Evolutionary conservation across 768 basidiomycete species (phyloP), one percentile per base, ranked within the genome.

Genomic region (Serpula lacrymans): DNA sequence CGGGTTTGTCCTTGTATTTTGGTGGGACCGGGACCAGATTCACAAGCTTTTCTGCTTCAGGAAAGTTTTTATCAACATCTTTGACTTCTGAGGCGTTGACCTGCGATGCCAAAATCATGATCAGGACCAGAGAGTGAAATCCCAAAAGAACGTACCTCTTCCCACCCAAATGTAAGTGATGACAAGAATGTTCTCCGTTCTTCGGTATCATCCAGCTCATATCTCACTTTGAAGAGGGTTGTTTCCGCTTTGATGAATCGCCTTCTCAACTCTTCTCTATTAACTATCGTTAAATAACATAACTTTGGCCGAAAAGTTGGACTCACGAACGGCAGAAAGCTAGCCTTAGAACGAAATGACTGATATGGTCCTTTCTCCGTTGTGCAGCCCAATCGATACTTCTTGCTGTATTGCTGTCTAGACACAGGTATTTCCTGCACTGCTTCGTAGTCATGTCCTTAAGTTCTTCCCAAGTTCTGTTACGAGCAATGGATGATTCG

Each of bases 251-350:
- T 90, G 42, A 96, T 71, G 57, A 95, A 99, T 35, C 94, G 75
- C 29, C 80, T 70, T 42, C 94, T 72, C 26, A 99, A 71, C 34
- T 99, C 95, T 52, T 96, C 94, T 25, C 94, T 97, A 46, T 20
- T 17, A n/a, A n/a, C n/a, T n/a, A n/a, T n/a, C n/a, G n/a, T n/a
- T n/a, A n/a, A n/a, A 18, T 22, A 6, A 17, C n/a, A 8, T 2
- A 10, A n/a, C 16, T n/a, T n/a, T n/a, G n/a, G n/a, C n/a, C n/a
- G n/a, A n/a, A 22, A 31, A 24, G 25, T 20, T 18, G 24, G 22
- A 81, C 93, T 59, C 64, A 98, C 94, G 92, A 91, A 42, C 91
- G 81, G 65, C 94, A 96, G 64, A 99, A 98, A 5, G 96, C 94
- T 28, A 99, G 71, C 36, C 96, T 69, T 46, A 98, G 68, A 9